These are phyloP conservation scores for Inga oerstediana DNA, from an alignment of 306 rosid species.

Conservation along the genomic window DNA sequence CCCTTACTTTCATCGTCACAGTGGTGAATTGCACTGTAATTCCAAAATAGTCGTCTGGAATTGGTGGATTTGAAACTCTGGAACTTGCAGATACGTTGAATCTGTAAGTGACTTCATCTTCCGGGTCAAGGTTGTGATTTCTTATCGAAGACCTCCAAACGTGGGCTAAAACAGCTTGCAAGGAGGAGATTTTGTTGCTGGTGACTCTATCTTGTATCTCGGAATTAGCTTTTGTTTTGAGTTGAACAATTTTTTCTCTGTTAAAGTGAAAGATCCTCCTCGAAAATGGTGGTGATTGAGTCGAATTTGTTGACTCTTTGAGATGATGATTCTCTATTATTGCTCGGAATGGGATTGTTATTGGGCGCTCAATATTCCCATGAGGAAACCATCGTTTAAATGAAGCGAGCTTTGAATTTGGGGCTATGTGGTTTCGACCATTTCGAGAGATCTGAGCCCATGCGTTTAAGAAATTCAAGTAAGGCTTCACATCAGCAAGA, in stretches of 20 bases:
- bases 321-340: neutral
- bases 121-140: neutral
- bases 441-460: neutral
- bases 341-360: neutral
- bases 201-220: neutral
- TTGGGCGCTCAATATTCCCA: neutral
- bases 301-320: neutral
- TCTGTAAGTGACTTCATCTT: neutral
- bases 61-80: neutral
- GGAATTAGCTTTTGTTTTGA: neutral
- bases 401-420: neutral
- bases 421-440: neutral
- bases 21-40: neutral
- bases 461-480: neutral
- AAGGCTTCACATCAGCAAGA: neutral
- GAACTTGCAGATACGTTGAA: neutral
- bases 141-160: neutral
- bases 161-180: neutral
- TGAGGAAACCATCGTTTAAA: neutral
- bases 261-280: neutral
- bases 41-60: neutral
- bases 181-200: neutral
- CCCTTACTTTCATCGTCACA: neutral
- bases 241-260: neutral
- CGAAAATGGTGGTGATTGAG: neutral